Percentiles rank a stretch among this genome's conserved stretches.
phyloP scores from a whole-genome alignment of 371 early-diverging fungal species.

The Apophysomyces trapeziformis region DNA sequence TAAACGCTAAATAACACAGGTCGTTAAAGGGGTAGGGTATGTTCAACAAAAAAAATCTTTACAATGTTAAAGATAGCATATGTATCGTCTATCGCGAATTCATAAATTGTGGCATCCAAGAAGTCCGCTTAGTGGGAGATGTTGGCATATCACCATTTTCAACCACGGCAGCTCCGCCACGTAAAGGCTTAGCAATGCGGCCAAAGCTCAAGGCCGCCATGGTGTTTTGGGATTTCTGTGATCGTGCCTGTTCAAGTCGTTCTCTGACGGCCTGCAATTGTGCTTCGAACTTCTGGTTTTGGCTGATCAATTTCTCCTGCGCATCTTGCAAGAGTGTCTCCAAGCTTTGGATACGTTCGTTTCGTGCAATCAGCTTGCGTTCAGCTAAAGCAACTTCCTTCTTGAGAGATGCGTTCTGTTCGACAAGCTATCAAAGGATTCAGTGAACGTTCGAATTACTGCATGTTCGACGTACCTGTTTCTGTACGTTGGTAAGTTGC shows the following conservation, averaged over 20 bases:
- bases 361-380: constrained; percentile 85
- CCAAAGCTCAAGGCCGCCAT: constrained; percentile 64
- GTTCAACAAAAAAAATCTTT: not conserved
- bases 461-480: constrained; percentile 55
- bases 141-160: constrained; percentile 15
- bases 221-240: constrained; percentile 50
- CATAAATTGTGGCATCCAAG: constrained; percentile 49
- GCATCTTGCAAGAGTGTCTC: constrained; percentile 81
- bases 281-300: constrained; percentile 85
- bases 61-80: constrained; percentile 3
- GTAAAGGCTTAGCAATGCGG: constrained; percentile 90
- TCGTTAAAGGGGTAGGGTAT: not conserved
- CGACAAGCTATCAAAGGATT: constrained; percentile 68
- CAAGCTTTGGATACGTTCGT: constrained; percentile 89
- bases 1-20: constrained; percentile 6
- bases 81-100: constrained; percentile 32
- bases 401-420: constrained; percentile 91
- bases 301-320: constrained; percentile 72
- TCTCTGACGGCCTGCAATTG: constrained; percentile 77
- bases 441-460: not conserved
- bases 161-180: constrained; percentile 68
- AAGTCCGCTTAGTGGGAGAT: constrained; percentile 29
- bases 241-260: constrained; percentile 73
- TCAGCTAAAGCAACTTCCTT: constrained; percentile 89
- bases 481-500: constrained; percentile 91